These are phyloP conservation scores for Globisporangium takayamanum DNA, from an alignment of 352 stramenopile genomes.

Conservation along the genomic window DNA sequence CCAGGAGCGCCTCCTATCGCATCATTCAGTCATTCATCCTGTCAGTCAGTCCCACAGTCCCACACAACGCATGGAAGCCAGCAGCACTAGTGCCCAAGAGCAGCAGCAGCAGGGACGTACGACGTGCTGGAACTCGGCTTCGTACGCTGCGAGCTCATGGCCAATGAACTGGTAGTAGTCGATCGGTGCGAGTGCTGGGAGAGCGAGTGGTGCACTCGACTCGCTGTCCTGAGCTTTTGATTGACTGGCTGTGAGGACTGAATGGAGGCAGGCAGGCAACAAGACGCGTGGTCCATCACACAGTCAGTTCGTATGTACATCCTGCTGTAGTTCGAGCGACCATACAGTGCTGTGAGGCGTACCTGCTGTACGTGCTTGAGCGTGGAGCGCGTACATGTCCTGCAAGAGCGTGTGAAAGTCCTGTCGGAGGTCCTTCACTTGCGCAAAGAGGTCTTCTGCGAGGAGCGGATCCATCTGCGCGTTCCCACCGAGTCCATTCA, in stretches of 20 bases:
- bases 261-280: too few relatives aligned
- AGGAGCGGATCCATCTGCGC: slow-evolving; percentile 60
- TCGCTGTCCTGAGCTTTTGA: too few relatives aligned
- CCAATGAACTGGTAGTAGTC: slow-evolving; percentile 74
- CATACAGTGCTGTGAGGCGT: slow-evolving; percentile 2
- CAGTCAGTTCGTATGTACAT: background rate
- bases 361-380: slow-evolving; percentile 31
- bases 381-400: slow-evolving; percentile 53
- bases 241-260: too few relatives aligned
- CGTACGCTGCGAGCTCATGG: slow-evolving; percentile 58
- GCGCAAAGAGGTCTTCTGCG: slow-evolving; percentile 55
- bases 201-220: too few relatives aligned
- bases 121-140: slow-evolving; percentile 79
- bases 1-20: slow-evolving; percentile 51
- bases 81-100: background rate
- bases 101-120: slow-evolving; percentile 24
- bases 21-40: background rate
- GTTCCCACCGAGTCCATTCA: slow-evolving; percentile 27
- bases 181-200: slow-evolving; percentile 23
- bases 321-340: background rate
- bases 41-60: background rate
- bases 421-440: slow-evolving; percentile 40
- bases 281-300: background rate
- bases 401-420: slow-evolving; percentile 47
- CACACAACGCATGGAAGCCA: background rate